Evolutionary conservation across 306 rosid species (phyloP).

Genomic region (Vigna trinervia): DNA sequence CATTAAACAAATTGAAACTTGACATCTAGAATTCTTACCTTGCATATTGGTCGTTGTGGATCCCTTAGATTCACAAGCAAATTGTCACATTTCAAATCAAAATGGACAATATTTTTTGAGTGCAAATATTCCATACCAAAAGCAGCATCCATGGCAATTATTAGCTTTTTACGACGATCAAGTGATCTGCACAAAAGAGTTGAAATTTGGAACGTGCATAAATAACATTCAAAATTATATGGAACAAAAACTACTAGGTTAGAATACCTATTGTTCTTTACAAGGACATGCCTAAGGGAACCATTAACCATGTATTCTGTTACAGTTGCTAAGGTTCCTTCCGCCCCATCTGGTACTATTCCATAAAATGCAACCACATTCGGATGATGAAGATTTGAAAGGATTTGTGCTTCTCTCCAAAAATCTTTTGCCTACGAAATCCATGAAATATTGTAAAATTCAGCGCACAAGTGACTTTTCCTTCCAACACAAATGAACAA

Average conservation of each 20-base stretch:
- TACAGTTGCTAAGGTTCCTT: constrained; percentile 86
- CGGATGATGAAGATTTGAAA: constrained; percentile 96
- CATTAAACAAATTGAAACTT: constrained; percentile 31
- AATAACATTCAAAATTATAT: constrained; percentile 25
- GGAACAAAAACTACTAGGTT: constrained; percentile 19
- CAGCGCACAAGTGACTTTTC: neutral
- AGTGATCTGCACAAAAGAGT: constrained; percentile 70
- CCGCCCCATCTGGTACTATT: constrained; percentile 87
- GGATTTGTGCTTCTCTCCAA: constrained; percentile 96
- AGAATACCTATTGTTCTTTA: constrained; percentile 77
- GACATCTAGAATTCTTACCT: constrained; percentile 59
- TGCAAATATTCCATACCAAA: constrained; percentile 99
- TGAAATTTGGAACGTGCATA: constrained; percentile 24
- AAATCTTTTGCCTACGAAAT: constrained; percentile 82
- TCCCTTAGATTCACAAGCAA: constrained; percentile 93
- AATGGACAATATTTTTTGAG: constrained; percentile 88
- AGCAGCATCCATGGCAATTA: constrained; percentile 94
- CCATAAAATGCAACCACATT: constrained; percentile 96
- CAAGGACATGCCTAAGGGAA: constrained; percentile 80
- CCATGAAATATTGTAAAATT: constrained; percentile 41
- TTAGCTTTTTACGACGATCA: constrained; percentile 81
- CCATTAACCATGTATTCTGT: constrained; percentile 96
- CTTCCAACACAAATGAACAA: constrained; percentile 10
- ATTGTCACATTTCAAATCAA: constrained; percentile 96
- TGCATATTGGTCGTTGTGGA: constrained; percentile 87